Percentiles rank a stretch among this genome's conserved stretches.
These are phyloP conservation scores for Cetradonia linearis DNA, from an alignment of 495 filamentous ascomycete genomes.

Conservation along the genomic window DNA sequence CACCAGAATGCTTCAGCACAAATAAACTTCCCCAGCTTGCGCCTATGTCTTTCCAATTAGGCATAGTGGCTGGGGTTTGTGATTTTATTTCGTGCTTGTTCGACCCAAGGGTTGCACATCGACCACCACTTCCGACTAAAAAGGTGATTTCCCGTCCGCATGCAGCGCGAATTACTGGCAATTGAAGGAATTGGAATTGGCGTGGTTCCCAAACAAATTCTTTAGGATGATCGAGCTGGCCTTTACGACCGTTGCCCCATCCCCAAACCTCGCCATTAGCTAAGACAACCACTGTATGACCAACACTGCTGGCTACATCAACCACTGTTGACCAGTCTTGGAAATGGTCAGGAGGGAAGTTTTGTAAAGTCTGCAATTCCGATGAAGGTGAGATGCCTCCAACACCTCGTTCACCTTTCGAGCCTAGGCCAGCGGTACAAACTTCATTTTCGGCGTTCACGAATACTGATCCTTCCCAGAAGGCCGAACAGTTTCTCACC, in stretches of 20 bases:
- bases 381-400: conserved; percentile 30
- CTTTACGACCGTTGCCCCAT: conserved; percentile 79
- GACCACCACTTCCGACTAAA: conserved; percentile 48
- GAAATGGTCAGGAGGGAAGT: conserved; percentile 50
- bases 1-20: conserved; percentile 48
- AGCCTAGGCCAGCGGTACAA: conserved; percentile 52
- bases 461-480: conserved; percentile 64
- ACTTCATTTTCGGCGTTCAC: conserved; percentile 41
- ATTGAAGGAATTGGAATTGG: conserved; percentile 46
- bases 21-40: conserved; percentile 80
- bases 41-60: conserved; percentile 47
- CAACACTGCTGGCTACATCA: conserved; percentile 59
- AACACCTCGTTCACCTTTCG: conserved; percentile 63
- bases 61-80: conserved; percentile 26
- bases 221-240: conserved; percentile 55
- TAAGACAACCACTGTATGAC: conserved; percentile 64
- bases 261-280: conserved; percentile 70
- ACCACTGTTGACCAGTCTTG: conserved; percentile 30
- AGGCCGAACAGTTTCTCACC: conserved; percentile 47
- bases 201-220: conserved; percentile 47
- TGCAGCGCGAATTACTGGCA: conserved; percentile 47
- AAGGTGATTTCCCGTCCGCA: conserved; percentile 81
- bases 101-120: conserved; percentile 53
- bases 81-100: conserved; percentile 58
- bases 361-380: conserved; percentile 32